phyloP scores from a whole-genome alignment of 345 rosid species.

The Camelina laxa region DNA sequence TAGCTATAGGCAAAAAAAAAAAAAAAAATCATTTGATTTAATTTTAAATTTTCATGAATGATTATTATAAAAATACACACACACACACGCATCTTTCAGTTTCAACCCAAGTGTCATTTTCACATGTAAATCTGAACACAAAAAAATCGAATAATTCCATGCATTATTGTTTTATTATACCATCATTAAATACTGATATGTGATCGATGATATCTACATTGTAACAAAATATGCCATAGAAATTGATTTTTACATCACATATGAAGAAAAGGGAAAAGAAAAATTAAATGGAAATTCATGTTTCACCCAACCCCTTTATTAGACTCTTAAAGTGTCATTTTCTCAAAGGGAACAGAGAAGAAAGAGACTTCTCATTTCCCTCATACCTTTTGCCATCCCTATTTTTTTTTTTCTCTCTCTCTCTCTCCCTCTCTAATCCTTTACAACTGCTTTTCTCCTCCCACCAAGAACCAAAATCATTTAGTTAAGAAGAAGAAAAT shows the following conservation, averaged over 20 bases:
- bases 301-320: slow-evolving; percentile 48
- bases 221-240: slow-evolving; percentile 39
- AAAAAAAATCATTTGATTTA: neutral
- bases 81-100: slow-evolving; percentile 35
- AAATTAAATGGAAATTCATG: slow-evolving; percentile 44
- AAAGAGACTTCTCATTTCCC: slow-evolving; percentile 47
- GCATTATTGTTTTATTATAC: slow-evolving; percentile 40
- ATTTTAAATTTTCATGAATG: slow-evolving; percentile 5
- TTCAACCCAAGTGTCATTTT: slow-evolving; percentile 46
- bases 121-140: slow-evolving; percentile 44
- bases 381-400: slow-evolving; percentile 43
- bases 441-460: slow-evolving; percentile 42
- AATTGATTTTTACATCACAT: slow-evolving; percentile 12
- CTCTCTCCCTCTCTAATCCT: slow-evolving; percentile 15
- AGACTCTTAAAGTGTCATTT: slow-evolving; percentile 43
- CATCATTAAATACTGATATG: slow-evolving; percentile 45
- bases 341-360: slow-evolving; percentile 49
- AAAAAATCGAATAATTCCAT: slow-evolving; percentile 39
- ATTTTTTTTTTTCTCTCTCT: slow-evolving; percentile 19
- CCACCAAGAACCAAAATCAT: slow-evolving; percentile 40
- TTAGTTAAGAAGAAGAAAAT: slow-evolving; percentile 31
- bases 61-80: neutral
- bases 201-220: slow-evolving; percentile 46
- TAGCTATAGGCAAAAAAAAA: neutral
- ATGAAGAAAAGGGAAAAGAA: slow-evolving; percentile 15